Percentiles rank a stretch among this genome's conserved stretches.
These are phyloP conservation scores for Gymnopilus junonius DNA, from an alignment of 768 basidiomycete species.

Conservation along the genomic window DNA sequence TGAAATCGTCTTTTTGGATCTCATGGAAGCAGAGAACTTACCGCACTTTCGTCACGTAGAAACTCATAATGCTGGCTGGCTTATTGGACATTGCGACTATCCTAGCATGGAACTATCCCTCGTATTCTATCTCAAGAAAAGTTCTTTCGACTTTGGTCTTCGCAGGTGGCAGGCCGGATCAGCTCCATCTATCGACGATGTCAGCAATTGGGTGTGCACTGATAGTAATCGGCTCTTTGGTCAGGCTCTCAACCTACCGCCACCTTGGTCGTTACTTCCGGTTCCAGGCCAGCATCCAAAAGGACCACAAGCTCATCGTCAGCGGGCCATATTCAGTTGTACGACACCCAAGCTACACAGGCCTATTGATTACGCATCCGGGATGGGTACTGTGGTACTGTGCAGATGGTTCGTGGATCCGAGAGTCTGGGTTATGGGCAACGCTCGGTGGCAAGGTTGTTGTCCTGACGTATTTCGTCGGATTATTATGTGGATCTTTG, in stretches of 20 bases:
- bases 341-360: conserved; percentile 49
- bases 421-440: conserved; percentile 27
- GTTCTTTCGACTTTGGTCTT: conserved; percentile 6
- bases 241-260: background rate
- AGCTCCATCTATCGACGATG: background rate
- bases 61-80: background rate
- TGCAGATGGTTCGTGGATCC: conserved; percentile 17
- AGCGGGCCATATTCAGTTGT: conserved; percentile 46
- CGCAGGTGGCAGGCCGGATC: conserved; percentile 2
- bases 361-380: conserved; percentile 21
- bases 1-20: background rate
- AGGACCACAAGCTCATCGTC: conserved; percentile 44
- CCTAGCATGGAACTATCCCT: conserved; percentile 11
- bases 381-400: conserved; percentile 19
- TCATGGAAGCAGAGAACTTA: background rate
- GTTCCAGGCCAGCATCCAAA: conserved; percentile 35
- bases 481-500: background rate
- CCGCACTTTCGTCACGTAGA: background rate
- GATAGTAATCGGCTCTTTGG: conserved; percentile 2
- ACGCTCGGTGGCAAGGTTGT: conserved; percentile 31
- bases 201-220: conserved; percentile 4
- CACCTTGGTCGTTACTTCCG: conserved; percentile 21
- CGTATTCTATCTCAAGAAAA: background rate
- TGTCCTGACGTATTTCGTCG: conserved; percentile 22
- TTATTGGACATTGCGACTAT: conserved; percentile 5